Base-by-base conservation (phyloP, 163 green algal species). In the Smithsoniella earleae region DNA sequence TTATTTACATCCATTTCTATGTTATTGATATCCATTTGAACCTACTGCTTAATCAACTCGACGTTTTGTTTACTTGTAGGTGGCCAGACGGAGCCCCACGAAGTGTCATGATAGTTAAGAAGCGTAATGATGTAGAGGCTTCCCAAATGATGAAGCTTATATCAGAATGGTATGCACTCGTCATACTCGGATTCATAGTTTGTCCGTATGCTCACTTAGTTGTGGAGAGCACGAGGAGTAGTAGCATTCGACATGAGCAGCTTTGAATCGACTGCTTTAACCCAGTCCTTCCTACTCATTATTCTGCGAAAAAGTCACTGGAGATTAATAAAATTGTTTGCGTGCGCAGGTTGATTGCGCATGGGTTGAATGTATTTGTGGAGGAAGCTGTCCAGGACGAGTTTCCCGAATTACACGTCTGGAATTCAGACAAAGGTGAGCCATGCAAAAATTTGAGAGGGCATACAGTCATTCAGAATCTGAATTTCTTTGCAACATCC, bases 41-140 rank as follows among this genome's bases (percentile, higher is more conserved):
- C n/a, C n/a, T n/a, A n/a, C n/a, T n/a, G n/a, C n/a, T n/a, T n/a
- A n/a, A n/a, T n/a, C n/a, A n/a, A n/a, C n/a, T n/a, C n/a, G n/a
- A n/a, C n/a, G n/a, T n/a, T n/a, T n/a, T n/a, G n/a, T n/a, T n/a
- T n/a, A n/a, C n/a, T n/a, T n/a, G n/a, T n/a, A n/a, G 40, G 31
- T 94, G 87, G 84, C 72, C 88, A 3, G 40, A 79, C 0, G 84
- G 73, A 8, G 37, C 72, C 1, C 87, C 86, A 2, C 66, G 64
- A 1, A 82, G 75, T 4, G 82, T 87, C 16, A 77, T 96, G 2
- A 82, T 96, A 3, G 82, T 95, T 1, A 96, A 95, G 80, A 95
- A 96, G 76, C 82, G 81, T 0, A 75, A 79, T 3, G 83, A 86
- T 33, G 36, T 73, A 0, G 82, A 66, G 1, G 87, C 89, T 3